These are phyloP conservation scores for Diplodia scrobiculata DNA, from an alignment of 2,329 filamentous ascomycete genomes.

Conservation along the genomic window DNA sequence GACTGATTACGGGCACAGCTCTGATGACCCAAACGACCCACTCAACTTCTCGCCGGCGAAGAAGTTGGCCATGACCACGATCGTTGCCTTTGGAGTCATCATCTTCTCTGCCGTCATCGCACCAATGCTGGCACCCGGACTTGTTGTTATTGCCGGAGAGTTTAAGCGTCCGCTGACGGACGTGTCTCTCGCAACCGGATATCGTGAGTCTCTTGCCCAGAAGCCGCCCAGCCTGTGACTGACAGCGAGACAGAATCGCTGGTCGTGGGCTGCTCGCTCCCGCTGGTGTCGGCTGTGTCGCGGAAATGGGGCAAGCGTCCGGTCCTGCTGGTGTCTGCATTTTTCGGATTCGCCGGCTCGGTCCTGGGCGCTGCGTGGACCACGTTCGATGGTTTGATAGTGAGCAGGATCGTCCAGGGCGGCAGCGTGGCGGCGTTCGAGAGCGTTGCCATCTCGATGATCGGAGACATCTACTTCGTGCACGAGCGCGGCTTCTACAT, in stretches of 20 bases:
- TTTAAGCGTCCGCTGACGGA: constrained; percentile 38
- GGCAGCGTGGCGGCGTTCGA: constrained; percentile 45
- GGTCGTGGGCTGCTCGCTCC: constrained; percentile 41
- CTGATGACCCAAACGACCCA: constrained; percentile 43
- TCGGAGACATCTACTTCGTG: constrained; percentile 54
- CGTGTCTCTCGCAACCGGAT: constrained; percentile 44
- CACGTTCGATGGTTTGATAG: constrained; percentile 52
- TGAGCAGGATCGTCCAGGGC: constrained; percentile 50
- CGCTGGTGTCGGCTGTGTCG: constrained; percentile 42
- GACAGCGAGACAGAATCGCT: constrained; percentile 36
- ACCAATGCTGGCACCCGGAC: constrained; percentile 42
- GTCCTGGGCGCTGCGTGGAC: constrained; percentile 47
- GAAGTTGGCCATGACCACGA: constrained; percentile 41
- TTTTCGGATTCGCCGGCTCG: constrained; percentile 32
- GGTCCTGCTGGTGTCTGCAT: constrained; percentile 50
- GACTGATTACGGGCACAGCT: constrained; percentile 28
- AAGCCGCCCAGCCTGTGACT: not conserved
- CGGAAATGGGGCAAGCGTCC: constrained; percentile 53
- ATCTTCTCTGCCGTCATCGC: constrained; percentile 38
- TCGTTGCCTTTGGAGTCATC: constrained; percentile 40
- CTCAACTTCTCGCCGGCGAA: constrained; percentile 43
- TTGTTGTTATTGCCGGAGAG: constrained; percentile 41
- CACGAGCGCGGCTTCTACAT: constrained; percentile 55
- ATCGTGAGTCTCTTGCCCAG: constrained; percentile 26
- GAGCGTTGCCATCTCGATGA: constrained; percentile 45